phyloP scores from a whole-genome alignment of 352 stramenopile genomes.

The Proteromonas lacertae region DNA sequence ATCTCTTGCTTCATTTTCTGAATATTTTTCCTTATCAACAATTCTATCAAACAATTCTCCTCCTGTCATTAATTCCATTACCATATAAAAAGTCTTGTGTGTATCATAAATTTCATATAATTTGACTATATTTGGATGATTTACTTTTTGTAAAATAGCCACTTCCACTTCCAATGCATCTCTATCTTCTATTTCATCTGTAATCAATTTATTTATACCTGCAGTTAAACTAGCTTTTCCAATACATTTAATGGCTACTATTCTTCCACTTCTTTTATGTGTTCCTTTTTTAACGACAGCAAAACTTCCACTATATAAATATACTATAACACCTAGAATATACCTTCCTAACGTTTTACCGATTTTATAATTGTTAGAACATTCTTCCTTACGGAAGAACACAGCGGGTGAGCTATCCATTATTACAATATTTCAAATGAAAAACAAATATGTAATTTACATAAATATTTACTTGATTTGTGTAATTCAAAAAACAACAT shows the following conservation, averaged over 20 bases:
- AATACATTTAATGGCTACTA: not conserved
- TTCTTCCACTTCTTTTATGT: not conserved
- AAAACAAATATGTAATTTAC: no score
- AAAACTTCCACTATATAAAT: constrained; percentile 1
- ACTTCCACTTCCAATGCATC: constrained; percentile 34
- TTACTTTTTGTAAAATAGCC: constrained; percentile 29
- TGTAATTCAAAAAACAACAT: no score
- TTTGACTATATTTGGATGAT: constrained; percentile 42
- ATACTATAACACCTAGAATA: no score
- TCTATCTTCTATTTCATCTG: constrained; percentile 19
- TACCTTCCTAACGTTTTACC: no score
- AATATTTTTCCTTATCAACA: constrained; percentile 54
- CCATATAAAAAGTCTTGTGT: constrained; percentile 49
- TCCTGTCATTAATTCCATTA: constrained; percentile 52
- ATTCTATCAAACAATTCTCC: constrained; percentile 61
- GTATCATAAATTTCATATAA: constrained; percentile 45
- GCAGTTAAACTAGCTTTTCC: not conserved
- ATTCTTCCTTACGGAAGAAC: no score
- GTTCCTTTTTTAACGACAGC: not conserved
- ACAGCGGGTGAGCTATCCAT: no score
- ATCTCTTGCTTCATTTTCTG: constrained; percentile 32
- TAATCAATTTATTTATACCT: constrained; percentile 1
- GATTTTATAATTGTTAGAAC: no score
- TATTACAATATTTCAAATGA: no score
- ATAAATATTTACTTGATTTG: no score